A percentile compares a stretch with the other conserved stretches of the same genome.
Evolutionary conservation across 2,329 filamentous ascomycete species (phyloP).

Genomic region (Ceratocystis albifundus): DNA sequence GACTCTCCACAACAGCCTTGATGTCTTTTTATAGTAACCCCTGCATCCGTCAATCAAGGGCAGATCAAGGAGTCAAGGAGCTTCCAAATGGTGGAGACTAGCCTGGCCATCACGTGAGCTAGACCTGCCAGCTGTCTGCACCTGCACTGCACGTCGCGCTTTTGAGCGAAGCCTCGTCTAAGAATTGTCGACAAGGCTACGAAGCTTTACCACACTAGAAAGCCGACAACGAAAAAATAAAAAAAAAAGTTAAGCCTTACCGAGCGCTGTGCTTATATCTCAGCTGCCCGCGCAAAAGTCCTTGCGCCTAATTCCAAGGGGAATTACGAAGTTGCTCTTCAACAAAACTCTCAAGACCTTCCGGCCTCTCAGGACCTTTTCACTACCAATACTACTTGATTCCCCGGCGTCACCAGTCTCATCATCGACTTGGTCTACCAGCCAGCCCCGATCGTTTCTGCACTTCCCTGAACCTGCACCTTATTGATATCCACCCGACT

Average conservation of each 20-base stretch:
- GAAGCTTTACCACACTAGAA: neutral
- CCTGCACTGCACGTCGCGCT: neutral
- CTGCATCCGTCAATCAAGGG: conserved; percentile 11
- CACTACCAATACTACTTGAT: too few relatives aligned
- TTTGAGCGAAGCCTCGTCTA: neutral
- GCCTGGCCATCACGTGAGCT: neutral
- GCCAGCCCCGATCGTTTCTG: neutral
- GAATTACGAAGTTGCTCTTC: neutral
- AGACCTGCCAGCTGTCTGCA: neutral
- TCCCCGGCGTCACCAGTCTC: neutral
- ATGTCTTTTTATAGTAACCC: neutral
- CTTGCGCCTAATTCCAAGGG: neutral
- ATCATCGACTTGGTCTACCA: neutral
- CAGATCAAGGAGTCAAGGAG: conserved; percentile 3
- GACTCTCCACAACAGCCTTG: too few relatives aligned
- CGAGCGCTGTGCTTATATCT: neutral
- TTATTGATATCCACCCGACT: neutral
- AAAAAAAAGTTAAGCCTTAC: neutral
- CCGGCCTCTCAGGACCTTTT: too few relatives aligned
- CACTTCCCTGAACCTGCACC: neutral
- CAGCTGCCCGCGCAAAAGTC: neutral
- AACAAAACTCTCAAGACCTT: too few relatives aligned
- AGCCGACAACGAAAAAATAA: neutral
- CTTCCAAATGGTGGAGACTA: neutral
- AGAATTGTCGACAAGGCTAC: conserved; percentile 8